Conservation (phyloP, 805 yeast genomes). For the Candida chauliodis region DNA sequence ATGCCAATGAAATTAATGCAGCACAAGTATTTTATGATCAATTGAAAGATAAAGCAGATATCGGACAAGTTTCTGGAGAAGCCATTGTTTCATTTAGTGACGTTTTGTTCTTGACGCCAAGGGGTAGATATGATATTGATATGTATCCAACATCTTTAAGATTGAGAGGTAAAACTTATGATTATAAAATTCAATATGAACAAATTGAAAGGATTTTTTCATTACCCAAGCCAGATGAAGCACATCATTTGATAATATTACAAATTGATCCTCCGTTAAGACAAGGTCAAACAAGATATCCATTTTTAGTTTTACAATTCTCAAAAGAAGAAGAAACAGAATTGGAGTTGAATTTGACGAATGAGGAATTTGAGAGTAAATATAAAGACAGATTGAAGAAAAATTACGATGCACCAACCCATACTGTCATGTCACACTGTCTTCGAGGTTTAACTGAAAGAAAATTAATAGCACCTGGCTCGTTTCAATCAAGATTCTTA, state of each 20-base stretch:
- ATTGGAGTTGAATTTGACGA: conserved; percentile 80
- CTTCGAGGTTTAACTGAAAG: conserved; percentile 88
- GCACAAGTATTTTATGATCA: conserved; percentile 89
- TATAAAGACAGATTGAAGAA: conserved; percentile 74
- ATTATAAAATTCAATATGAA: conserved; percentile 87
- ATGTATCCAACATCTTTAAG: conserved; percentile 85
- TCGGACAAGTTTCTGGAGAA: conserved; percentile 92
- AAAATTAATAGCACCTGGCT: conserved; percentile 80
- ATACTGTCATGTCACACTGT: conserved; percentile 81
- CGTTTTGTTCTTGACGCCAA: conserved; percentile 88
- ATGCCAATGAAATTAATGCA: conserved; percentile 53
- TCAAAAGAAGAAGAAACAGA: conserved; percentile 87
- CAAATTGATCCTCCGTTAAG: conserved; percentile 96
- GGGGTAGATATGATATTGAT: conserved; percentile 98
- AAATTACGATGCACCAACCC: conserved; percentile 79
- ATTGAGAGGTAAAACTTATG: conserved; percentile 95
- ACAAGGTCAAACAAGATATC: conserved; percentile 97
- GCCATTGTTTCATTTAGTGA: conserved; percentile 92
- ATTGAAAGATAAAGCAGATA: conserved; percentile 86
- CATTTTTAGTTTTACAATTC: conserved; percentile 87
- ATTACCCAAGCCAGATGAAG: conserved; percentile 90
- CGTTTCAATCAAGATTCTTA: conserved; percentile 68
- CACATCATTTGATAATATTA: conserved; percentile 80
- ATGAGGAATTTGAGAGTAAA: conserved; percentile 71
- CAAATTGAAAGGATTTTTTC: conserved; percentile 89